Base-by-base conservation (phyloP, 1,284 basidiomycete species). In the Caloboletus inedulis region DNA sequence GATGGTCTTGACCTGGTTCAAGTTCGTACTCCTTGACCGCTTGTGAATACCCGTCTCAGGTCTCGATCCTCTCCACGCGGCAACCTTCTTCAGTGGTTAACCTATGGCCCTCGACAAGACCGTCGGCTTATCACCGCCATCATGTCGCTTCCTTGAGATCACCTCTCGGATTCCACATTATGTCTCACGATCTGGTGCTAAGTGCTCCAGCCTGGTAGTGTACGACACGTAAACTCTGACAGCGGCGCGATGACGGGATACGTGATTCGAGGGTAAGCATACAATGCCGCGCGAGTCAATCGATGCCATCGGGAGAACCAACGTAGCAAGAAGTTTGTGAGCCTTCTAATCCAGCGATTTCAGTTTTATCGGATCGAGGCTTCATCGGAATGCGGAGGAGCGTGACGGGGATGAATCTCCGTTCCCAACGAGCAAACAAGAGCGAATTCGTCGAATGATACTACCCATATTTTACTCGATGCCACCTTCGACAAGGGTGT, bases 221-320 rank as follows among this genome's bases (percentile, higher is more conserved):
- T 36, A 23, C 40, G 46, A 66, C 60, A 67, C 69, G 69, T 67
- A 67, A 67, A 64, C 12, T 35, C 14, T 69, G 66, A 69, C 68
- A 61, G 64, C 60, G 57, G 60, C 55, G 62, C 43, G 49, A 47
- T 60, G 49, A 43, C 55, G 51, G 51, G 53, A 49, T 39, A 45
- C 30, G 30, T 51, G 68, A 70, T 70, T 69, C 64, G 57, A 69
- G 68, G 64, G 68, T 67, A 52, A 54, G 51, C 23, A 35, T 45
- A 52, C 47, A 44, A 50, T 48, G 42, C 62, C 56, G 58, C 58
- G 43, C 51, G 36, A 62, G 55, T 62, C 55, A 64, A 64, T 69
- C 66, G 60, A 68, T 64, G 66, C 62, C 64, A 66, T 64, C 62
- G 64, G 65, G 58, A 54, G 62, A 66, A 63, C 61, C 52, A 31